These are phyloP conservation scores for Exophiala sideris DNA, from an alignment of 2,329 filamentous ascomycete genomes.

Conservation along the genomic window DNA sequence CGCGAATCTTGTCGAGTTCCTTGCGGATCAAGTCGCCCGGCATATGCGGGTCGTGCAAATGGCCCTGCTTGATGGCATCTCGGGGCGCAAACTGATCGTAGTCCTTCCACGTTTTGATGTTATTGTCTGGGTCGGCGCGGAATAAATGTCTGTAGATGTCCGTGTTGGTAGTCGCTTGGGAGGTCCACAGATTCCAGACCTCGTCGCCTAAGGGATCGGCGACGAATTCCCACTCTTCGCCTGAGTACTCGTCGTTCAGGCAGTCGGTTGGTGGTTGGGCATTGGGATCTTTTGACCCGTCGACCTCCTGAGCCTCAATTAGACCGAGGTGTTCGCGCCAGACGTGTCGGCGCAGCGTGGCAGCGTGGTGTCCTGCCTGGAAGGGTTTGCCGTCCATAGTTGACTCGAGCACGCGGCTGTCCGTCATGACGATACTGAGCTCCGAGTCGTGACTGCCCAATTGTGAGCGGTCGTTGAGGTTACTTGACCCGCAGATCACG, in stretches of 20 bases:
- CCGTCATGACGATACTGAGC: constrained; percentile 85
- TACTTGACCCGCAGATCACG: constrained; percentile 76
- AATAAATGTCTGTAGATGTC: constrained; percentile 78
- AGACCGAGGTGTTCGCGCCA: constrained; percentile 91
- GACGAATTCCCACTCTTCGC: constrained; percentile 64
- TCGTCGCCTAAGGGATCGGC: constrained; percentile 67
- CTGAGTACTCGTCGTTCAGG: constrained; percentile 72
- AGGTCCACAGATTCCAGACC: constrained; percentile 70
- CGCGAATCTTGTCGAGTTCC: constrained; percentile 76
- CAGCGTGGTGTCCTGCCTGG: constrained; percentile 70
- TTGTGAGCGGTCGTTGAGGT: constrained; percentile 70
- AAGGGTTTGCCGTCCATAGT: constrained; percentile 71
- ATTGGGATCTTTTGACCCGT: constrained; percentile 67
- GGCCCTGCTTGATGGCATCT: constrained; percentile 72
- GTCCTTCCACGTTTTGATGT: constrained; percentile 83
- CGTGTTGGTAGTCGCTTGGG: constrained; percentile 72
- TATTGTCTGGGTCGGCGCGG: constrained; percentile 84
- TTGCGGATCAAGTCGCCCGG: constrained; percentile 68
- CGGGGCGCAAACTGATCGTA: constrained; percentile 74
- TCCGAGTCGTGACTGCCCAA: constrained; percentile 82
- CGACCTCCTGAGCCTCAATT: constrained; percentile 66
- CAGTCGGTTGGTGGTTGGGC: constrained; percentile 69
- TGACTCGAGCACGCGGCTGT: constrained; percentile 66
- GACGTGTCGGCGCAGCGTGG: constrained; percentile 76
- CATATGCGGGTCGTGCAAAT: constrained; percentile 78